Percentiles rank a stretch among this genome's conserved stretches.
Conservation (phyloP, 2,329 filamentous ascomycete species). For the Lachnellula hyalina region DNA sequence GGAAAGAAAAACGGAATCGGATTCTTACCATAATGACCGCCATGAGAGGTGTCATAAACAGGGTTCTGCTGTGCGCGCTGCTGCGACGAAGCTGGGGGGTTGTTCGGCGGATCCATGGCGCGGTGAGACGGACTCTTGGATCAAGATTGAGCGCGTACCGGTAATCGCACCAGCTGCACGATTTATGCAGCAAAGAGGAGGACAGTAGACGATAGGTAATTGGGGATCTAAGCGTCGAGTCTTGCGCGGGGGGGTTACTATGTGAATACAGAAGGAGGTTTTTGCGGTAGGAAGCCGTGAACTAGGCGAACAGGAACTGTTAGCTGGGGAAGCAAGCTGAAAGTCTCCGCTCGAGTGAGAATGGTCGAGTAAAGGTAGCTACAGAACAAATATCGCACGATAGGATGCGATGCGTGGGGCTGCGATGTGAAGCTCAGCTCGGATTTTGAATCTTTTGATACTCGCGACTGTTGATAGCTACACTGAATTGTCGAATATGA, state of each 20-base stretch:
- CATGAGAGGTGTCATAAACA: slow-evolving; percentile 67
- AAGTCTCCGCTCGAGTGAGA: too few relatives aligned
- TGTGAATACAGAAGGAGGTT: too few relatives aligned
- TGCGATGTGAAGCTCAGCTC: neutral
- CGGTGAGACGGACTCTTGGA: neutral
- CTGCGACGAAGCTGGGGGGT: slow-evolving; percentile 48
- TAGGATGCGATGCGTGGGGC: neutral
- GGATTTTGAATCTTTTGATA: neutral
- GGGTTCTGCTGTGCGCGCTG: slow-evolving; percentile 49
- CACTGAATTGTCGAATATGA: neutral
- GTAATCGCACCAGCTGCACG: neutral
- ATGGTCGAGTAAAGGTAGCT: too few relatives aligned
- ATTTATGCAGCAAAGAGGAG: neutral
- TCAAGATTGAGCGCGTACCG: neutral
- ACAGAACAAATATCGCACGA: too few relatives aligned
- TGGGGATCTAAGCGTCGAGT: neutral
- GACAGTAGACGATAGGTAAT: neutral
- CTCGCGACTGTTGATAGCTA: neutral
- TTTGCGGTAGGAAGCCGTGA: too few relatives aligned
- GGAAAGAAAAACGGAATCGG: neutral
- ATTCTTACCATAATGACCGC: slow-evolving; percentile 70
- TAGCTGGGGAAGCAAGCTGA: too few relatives aligned
- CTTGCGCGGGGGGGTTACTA: neutral
- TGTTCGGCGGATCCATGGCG: slow-evolving; percentile 48
- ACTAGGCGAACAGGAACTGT: too few relatives aligned